Evolutionary conservation across 768 basidiomycete genomes (phyloP).

Genomic region (Suillus decipiens): DNA sequence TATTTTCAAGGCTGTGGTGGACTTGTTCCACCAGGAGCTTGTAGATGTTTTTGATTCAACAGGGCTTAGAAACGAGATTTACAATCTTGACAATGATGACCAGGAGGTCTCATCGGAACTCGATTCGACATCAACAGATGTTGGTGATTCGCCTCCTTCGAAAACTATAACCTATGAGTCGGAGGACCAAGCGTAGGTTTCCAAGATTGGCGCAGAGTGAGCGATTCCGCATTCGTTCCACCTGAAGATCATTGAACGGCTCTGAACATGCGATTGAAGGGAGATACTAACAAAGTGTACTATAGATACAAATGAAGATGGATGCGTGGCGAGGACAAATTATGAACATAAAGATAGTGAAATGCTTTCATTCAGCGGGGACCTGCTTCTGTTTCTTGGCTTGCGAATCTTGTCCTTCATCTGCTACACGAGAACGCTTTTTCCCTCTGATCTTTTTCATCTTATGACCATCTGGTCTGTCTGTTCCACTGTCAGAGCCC

Average conservation of each 20-base stretch:
- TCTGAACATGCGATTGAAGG: constrained; percentile 7
- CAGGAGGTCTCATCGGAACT: neutral
- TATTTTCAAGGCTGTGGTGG: constrained; percentile 21
- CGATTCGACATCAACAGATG: neutral
- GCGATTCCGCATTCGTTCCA: neutral
- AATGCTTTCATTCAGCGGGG: constrained; percentile 5
- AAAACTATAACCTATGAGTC: constrained; percentile 1
- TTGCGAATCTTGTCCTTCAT: constrained; percentile 5
- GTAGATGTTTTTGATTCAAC: constrained; percentile 26
- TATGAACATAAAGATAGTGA: constrained; percentile 11
- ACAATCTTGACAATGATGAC: constrained; percentile 15
- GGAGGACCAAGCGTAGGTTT: neutral
- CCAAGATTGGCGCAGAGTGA: neutral
- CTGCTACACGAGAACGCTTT: constrained; percentile 11
- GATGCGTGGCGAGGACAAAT: constrained; percentile 1
- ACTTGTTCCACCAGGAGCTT: constrained; percentile 21
- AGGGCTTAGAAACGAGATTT: constrained; percentile 21
- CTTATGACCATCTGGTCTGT: constrained; percentile 12
- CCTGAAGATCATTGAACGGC: constrained; percentile 1
- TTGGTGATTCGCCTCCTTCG: neutral
- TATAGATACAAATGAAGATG: constrained; percentile 9
- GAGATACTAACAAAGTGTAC: neutral
- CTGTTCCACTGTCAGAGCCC: constrained; percentile 29
- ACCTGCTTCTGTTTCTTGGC: constrained; percentile 11
- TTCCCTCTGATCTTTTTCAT: constrained; percentile 9